These are phyloP conservation scores for Mycosphaerella sp. DNA, from an alignment of 2,329 filamentous ascomycete species.

Conservation along the genomic window DNA sequence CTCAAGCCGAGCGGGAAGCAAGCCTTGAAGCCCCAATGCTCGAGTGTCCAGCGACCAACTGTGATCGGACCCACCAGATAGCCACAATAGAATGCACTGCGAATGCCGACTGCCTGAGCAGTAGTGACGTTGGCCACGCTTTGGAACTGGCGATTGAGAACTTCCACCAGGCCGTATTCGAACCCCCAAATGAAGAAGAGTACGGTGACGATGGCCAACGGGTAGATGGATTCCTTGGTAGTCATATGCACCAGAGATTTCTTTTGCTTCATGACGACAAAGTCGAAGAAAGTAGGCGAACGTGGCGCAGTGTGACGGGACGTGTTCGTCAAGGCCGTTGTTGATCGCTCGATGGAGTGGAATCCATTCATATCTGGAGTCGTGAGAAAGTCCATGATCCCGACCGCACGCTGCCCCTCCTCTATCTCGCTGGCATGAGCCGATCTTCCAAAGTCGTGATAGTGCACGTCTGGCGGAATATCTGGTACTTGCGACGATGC, in stretches of 20 bases:
- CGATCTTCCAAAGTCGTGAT: slow-evolving; percentile 23
- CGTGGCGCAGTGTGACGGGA: slow-evolving; percentile 32
- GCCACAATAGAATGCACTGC: slow-evolving; percentile 63
- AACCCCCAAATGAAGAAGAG: slow-evolving; percentile 88
- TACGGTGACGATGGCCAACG: slow-evolving; percentile 67
- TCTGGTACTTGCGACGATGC: slow-evolving; percentile 10
- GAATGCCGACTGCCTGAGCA: slow-evolving; percentile 60
- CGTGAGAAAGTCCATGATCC: slow-evolving; percentile 50
- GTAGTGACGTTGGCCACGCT: slow-evolving; percentile 54
- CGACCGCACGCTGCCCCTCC: slow-evolving; percentile 28
- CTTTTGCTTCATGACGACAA: slow-evolving; percentile 62
- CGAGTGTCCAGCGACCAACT: slow-evolving; percentile 54
- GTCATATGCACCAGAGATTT: slow-evolving; percentile 65
- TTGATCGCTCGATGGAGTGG: slow-evolving; percentile 32
- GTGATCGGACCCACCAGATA: slow-evolving; percentile 65
- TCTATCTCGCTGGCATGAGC: slow-evolving; percentile 5
- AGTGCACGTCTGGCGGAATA: slow-evolving; percentile 20
- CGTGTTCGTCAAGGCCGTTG: slow-evolving; percentile 38
- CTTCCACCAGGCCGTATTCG: slow-evolving; percentile 79
- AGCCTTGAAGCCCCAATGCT: slow-evolving; percentile 56
- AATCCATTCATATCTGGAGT: slow-evolving; percentile 39
- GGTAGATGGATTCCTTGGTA: slow-evolving; percentile 59
- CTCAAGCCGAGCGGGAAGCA: slow-evolving; percentile 55
- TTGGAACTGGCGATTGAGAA: slow-evolving; percentile 66
- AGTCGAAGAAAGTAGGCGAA: slow-evolving; percentile 61